Base-by-base conservation (phyloP, 768 basidiomycete genomes). In the Pleurotus tuber-regium region DNA sequence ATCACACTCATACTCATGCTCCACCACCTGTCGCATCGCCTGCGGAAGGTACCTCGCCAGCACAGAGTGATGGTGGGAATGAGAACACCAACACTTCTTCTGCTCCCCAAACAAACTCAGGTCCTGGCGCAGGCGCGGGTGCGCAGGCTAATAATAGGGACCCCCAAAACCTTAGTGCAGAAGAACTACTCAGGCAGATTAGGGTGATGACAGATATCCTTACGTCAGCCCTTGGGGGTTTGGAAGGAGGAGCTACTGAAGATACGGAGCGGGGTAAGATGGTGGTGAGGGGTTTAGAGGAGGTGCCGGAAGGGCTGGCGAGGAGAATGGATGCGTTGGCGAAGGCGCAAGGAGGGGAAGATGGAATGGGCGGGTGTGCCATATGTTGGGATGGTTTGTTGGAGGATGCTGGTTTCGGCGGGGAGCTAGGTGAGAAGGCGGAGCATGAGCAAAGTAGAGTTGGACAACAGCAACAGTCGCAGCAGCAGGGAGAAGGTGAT, bases 311-410 rank as follows among this genome's bases (percentile, higher is more conserved):
- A 2, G 89, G 88, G 4, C 67, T 91, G 4, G 78, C 89, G 11
- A 72, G 79, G 59, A 70, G 89, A 31, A 66, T 90, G 51, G 82
- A 87, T 16, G 49, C 35, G 8, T 26, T 39, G 36, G 44, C 31
- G 19, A 50, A 50, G 25, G 38, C 35, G 6, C 42, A 54, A 33
- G 67, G 63, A 5, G 67, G 62, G 3, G 64, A 60, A 26, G 59
- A 57, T 55, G 69, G 61, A 7, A 62, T 66, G 12, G 67, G 66
- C 2, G 75, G 79, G 11, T 90, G 88, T 61, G 86, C 88, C 1
- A 80, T 90, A 39, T 91, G 88, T 62, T 89, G 86, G 86, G 88
- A 90, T 58, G 70, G 70, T 26, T 59, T 89, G 16, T 64, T 90
- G 59, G 71, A 78, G 52, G 63, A 79, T 57, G 57, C 62, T 29